Percentiles rank a stretch among this genome's conserved stretches.
Evolutionary conservation across 2,329 filamentous ascomycete species (phyloP).

Genomic region (Alternaria alternata): DNA sequence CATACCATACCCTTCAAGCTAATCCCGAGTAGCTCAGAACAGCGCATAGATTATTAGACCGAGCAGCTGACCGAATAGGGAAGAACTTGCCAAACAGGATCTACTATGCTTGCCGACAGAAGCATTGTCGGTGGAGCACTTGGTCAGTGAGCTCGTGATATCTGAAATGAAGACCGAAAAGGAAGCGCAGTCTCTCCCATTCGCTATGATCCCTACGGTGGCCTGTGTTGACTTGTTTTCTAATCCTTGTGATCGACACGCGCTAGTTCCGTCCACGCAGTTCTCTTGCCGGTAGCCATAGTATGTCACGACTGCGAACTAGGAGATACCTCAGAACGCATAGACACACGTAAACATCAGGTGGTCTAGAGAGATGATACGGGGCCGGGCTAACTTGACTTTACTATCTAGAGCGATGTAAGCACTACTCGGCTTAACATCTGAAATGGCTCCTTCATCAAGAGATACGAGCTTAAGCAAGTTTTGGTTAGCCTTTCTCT

Average conservation of each 20-base stretch:
- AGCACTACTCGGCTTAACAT: neutral
- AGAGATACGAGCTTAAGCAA: neutral
- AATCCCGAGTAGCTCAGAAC: neutral
- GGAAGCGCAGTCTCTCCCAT: neutral
- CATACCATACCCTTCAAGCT: neutral
- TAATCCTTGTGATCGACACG: neutral
- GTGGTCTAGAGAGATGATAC: neutral
- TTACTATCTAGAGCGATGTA: neutral
- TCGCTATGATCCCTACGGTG: neutral
- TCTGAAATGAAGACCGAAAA: neutral
- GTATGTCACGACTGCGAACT: neutral
- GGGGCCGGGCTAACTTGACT: neutral
- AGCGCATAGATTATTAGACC: constrained; percentile 1
- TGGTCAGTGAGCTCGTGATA: neutral
- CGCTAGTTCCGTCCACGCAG: neutral
- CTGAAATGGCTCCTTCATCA: neutral
- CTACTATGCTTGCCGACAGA: neutral
- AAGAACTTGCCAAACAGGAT: neutral
- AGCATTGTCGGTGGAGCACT: neutral
- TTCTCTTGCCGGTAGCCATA: neutral
- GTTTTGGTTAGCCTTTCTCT: neutral
- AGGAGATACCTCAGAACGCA: neutral
- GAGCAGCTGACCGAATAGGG: neutral
- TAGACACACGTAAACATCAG: neutral
- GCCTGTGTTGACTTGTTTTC: neutral